These are phyloP conservation scores for Cornus controversa DNA, from an alignment of 148 eudicot species.

Conservation along the genomic window DNA sequence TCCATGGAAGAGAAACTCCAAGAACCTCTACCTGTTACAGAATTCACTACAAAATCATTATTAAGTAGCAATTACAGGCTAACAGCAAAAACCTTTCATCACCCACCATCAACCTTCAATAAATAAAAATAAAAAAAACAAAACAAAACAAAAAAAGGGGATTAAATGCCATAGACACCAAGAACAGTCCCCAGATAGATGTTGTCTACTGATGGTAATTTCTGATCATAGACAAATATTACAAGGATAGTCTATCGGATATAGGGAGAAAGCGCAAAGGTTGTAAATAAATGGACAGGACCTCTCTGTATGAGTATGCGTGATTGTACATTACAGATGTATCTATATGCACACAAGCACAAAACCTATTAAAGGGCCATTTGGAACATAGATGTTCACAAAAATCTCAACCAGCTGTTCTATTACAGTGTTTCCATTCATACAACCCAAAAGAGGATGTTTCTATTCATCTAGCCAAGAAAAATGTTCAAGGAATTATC, in stretches of 20 bases:
- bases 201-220: not conserved
- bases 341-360: too few species aligned
- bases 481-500: not conserved
- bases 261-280: not conserved
- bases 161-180: too few species aligned
- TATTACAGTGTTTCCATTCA: too few species aligned
- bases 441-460: too few species aligned
- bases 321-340: too few species aligned
- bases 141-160: not conserved
- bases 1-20: constrained; percentile 96
- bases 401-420: too few species aligned
- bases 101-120: not conserved
- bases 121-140: not conserved
- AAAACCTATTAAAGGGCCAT: too few species aligned
- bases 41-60: constrained; percentile 13
- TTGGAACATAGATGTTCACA: too few species aligned
- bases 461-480: not conserved
- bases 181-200: not conserved
- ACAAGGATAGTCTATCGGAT: not conserved
- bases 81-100: not conserved
- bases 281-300: too few species aligned
- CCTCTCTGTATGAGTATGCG: too few species aligned
- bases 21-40: constrained; percentile 82
- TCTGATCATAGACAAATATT: too few species aligned
- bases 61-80: constrained; percentile 5